Conservation (phyloP, 768 basidiomycete species). For the Suillus sp. region DNA sequence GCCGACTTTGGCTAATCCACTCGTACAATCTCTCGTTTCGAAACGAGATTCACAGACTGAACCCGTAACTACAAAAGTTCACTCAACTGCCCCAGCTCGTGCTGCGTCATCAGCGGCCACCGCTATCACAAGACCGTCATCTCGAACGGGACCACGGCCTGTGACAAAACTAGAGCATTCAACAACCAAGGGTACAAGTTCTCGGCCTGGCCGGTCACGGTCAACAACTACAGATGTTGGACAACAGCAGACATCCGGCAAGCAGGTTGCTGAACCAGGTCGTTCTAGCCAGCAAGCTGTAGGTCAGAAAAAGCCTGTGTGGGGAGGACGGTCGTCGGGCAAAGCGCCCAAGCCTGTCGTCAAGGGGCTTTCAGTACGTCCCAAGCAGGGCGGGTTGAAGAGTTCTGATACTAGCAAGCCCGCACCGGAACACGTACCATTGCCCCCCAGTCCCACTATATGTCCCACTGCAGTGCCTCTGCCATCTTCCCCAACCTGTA, state of each 20-base stretch:
- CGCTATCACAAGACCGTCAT: not conserved
- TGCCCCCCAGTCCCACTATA: conserved; percentile 14
- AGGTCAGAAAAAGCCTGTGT: conserved; percentile 8
- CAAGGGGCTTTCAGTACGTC: not conserved
- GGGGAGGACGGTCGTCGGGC: conserved; percentile 5
- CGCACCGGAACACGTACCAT: conserved; percentile 5
- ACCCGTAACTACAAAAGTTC: not conserved
- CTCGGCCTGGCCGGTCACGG: not conserved
- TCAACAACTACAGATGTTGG: not conserved
- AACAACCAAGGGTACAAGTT: not conserved
- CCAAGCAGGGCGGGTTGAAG: not conserved
- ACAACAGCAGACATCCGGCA: not conserved
- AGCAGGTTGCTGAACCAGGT: not conserved
- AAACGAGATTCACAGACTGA: not conserved
- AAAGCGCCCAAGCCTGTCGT: not conserved
- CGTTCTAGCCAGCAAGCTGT: not conserved
- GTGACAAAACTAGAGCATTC: not conserved
- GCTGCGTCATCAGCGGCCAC: not conserved
- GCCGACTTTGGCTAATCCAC: not conserved
- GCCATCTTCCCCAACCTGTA: conserved; percentile 13
- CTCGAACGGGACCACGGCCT: not conserved
- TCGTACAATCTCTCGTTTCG: not conserved
- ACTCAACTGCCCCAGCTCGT: not conserved
- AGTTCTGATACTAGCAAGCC: conserved; percentile 1
- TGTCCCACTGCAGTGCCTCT: conserved; percentile 13